Conservation (phyloP, 306 rosid species). For the Comarum palustre region DNA sequence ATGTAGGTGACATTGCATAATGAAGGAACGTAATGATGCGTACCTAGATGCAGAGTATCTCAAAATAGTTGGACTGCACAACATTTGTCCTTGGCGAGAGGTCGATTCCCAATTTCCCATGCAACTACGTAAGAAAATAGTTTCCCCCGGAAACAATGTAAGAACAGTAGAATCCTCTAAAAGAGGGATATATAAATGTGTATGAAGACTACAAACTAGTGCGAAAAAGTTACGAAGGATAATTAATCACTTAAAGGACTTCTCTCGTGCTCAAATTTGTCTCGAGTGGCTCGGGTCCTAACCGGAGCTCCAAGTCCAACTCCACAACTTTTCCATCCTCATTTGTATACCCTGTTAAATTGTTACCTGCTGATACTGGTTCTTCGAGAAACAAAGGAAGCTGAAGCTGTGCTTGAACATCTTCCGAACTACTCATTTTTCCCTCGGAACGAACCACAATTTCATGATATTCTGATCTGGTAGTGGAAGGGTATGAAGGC, state of each 20-base stretch:
- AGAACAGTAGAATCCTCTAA: too few relatives aligned
- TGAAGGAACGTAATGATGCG: too few relatives aligned
- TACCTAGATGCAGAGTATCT: too few relatives aligned
- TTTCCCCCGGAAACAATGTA: too few relatives aligned
- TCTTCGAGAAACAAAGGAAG: constrained; percentile 31
- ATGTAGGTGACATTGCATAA: too few relatives aligned
- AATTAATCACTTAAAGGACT: constrained; percentile 47
- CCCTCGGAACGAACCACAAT: constrained; percentile 5
- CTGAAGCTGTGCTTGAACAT: constrained; percentile 20
- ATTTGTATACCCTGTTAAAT: background rate
- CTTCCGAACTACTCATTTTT: constrained; percentile 10
- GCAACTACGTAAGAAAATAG: too few relatives aligned
- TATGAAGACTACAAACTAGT: too few relatives aligned
- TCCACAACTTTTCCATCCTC: constrained; percentile 14
- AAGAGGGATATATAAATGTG: too few relatives aligned
- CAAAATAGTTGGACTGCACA: too few relatives aligned
- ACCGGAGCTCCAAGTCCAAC: constrained; percentile 60
- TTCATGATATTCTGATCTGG: constrained; percentile 1
- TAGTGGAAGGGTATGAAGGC: background rate
- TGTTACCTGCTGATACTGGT: background rate
- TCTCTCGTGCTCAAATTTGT: constrained; percentile 39
- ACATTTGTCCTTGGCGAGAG: too few relatives aligned
- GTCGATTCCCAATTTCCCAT: too few relatives aligned
- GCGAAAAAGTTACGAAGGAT: too few relatives aligned
- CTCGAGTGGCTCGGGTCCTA: constrained; percentile 39